Evolutionary conservation across 2,329 filamentous ascomycete genomes (phyloP).

Genomic region (Fusarium mangiferae): DNA sequence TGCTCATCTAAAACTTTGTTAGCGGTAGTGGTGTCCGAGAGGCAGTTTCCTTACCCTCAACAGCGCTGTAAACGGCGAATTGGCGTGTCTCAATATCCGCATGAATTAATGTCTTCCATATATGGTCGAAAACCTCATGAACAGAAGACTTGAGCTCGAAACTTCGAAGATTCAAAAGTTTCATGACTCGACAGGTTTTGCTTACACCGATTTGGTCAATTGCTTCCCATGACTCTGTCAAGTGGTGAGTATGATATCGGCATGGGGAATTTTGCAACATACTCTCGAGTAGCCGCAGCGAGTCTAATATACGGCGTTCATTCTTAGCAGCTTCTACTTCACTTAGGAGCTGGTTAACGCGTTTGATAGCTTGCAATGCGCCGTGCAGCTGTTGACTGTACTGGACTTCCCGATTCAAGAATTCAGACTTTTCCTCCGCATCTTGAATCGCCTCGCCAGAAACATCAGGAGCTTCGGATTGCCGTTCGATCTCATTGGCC

Average conservation of each 20-base stretch:
- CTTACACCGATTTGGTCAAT: constrained; percentile 69
- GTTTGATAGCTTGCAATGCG: constrained; percentile 61
- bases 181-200: constrained; percentile 70
- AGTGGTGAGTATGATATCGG: constrained; percentile 21
- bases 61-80: constrained; percentile 65
- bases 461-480: constrained; percentile 72
- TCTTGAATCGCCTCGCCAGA: constrained; percentile 64
- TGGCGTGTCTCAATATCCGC: constrained; percentile 66
- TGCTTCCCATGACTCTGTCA: constrained; percentile 64
- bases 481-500: constrained; percentile 81
- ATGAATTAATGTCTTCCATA: constrained; percentile 77
- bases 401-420: constrained; percentile 66
- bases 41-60: constrained; percentile 57
- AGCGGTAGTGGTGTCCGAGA: background rate
- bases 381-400: constrained; percentile 68
- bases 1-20: constrained; percentile 55
- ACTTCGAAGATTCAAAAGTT: constrained; percentile 72
- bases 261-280: constrained; percentile 37
- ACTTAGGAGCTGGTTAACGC: constrained; percentile 70
- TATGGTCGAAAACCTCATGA: constrained; percentile 70
- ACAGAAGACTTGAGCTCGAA: constrained; percentile 74
- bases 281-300: constrained; percentile 67
- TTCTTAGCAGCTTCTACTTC: constrained; percentile 67
- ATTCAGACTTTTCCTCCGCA: constrained; percentile 65
- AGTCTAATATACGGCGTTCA: constrained; percentile 67